Evolutionary conservation across 192 early-diverging fungal genomes (phyloP), one percentile per base, ranked within the genome.

Genomic region (Phycomyces blakesleeanus): DNA sequence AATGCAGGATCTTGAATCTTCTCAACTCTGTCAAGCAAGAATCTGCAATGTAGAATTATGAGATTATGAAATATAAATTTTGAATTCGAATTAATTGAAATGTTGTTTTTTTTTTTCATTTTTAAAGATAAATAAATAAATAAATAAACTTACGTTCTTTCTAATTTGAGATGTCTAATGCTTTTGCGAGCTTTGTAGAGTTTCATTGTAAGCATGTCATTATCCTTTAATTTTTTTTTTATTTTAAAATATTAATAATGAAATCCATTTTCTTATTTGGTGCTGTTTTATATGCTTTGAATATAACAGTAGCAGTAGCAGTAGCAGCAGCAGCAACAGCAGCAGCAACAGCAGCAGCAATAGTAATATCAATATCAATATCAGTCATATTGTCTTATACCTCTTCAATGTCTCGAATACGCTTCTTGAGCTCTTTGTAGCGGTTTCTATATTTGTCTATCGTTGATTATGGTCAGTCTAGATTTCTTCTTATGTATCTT

Each of bases 381-480:
- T 39, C 21, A 25, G 41, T 11, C n/a, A 62, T n/a, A 34, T 7
- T 29, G 6, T 41, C 40, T 54, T 37, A 64, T 71, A 81, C 78
- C 53, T 77, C 75, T 71, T 81, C 78, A 63, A 81, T 81, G 44
- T 77, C 73, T 27, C 73, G 67, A 61, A 81, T 81, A 68, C 78
- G 73, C 42, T 73, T 76, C 62, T 77, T 77, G 26, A 81, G 65
- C 15, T 81, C 78, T 39, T 77, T 81, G 54, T 81, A 81, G 60
- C 75, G 75, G 24, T 63, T 25, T 68, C 68, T 62, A 25, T 69
- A 69, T 24, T 62, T 69, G 38, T 47, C 44, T 41, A 14, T 41
- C 14, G 40, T n/a, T n/a, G n/a, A n/a, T n/a, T n/a, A n/a, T n/a
- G n/a, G n/a, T n/a, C n/a, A n/a, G n/a, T n/a, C n/a, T n/a, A n/a